phyloP scores from a whole-genome alignment of 352 stramenopile genomes.

The Globisporangium barbulae region DNA sequence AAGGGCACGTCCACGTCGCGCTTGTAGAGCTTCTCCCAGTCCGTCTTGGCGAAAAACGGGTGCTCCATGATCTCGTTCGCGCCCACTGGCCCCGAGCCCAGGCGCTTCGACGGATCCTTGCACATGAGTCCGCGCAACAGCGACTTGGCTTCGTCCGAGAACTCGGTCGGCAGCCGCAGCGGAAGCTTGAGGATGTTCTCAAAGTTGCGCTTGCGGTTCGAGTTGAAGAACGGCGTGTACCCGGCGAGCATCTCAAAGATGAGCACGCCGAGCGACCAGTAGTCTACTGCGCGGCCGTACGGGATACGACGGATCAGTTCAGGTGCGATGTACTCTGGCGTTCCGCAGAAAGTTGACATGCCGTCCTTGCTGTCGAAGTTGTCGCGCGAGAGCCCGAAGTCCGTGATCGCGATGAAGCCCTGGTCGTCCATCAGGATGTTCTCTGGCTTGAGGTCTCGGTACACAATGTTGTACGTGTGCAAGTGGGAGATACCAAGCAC shows the following conservation, averaged over 20 bases:
- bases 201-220: conserved; percentile 83
- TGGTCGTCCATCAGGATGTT: conserved; percentile 85
- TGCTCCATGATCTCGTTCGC: conserved; percentile 83
- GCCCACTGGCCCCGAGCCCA: conserved; percentile 65
- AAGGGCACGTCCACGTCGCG: conserved; percentile 66
- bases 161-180: conserved; percentile 64
- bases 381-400: conserved; percentile 86
- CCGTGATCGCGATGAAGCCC: conserved; percentile 85
- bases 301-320: conserved; percentile 77
- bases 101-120: conserved; percentile 69
- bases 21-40: conserved; percentile 82
- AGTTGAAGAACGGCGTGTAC: conserved; percentile 76
- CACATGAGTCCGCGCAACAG: conserved; percentile 71
- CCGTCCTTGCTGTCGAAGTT: conserved; percentile 75
- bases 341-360: conserved; percentile 88
- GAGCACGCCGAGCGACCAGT: conserved; percentile 85
- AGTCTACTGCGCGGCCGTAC: conserved; percentile 84
- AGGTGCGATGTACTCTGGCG: conserved; percentile 91
- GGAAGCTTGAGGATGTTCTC: conserved; percentile 83
- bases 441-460: conserved; percentile 84
- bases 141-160: conserved; percentile 74
- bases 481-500: conserved; percentile 78
- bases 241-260: conserved; percentile 84
- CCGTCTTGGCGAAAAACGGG: conserved; percentile 71
- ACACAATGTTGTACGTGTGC: conserved; percentile 85